phyloP scores from a whole-genome alignment of 1,284 basidiomycete genomes.

The Mycosarcoma maydis region DNA sequence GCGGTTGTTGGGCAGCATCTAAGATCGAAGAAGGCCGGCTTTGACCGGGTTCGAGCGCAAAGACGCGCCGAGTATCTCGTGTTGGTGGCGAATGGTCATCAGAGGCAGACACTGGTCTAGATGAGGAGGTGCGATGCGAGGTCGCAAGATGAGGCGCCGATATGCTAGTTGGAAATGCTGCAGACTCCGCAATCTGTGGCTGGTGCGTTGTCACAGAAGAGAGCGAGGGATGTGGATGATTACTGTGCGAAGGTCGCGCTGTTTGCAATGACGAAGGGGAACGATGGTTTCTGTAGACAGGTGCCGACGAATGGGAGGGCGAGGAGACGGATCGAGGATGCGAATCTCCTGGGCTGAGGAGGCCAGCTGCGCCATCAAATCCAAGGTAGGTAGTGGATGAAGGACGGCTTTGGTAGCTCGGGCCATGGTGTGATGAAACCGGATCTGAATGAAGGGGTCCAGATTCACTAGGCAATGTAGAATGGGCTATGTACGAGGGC shows the following conservation, averaged over 20 bases:
- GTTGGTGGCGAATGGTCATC: neutral
- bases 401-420: slow-evolving; percentile 13
- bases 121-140: neutral
- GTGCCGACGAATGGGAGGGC: slow-evolving; percentile 1
- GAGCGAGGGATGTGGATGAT: slow-evolving; percentile 13
- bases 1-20: slow-evolving; percentile 16
- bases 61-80: slow-evolving; percentile 1
- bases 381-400: slow-evolving; percentile 45
- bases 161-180: neutral
- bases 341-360: slow-evolving; percentile 36
- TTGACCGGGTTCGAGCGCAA: slow-evolving; percentile 27
- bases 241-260: slow-evolving; percentile 18
- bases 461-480: slow-evolving; percentile 2
- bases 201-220: slow-evolving; percentile 8
- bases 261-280: slow-evolving; percentile 18
- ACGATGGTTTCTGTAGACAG: slow-evolving; percentile 6
- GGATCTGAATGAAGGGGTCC: slow-evolving; percentile 3
- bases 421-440: neutral
- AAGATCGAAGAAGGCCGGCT: slow-evolving; percentile 31
- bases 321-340: slow-evolving; percentile 19
- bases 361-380: slow-evolving; percentile 42
- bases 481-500: slow-evolving; percentile 5
- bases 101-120: neutral
- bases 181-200: neutral
- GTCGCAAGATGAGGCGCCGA: slow-evolving; percentile 6